phyloP scores from a whole-genome alignment of 495 filamentous ascomycete species.

The Stereocaulon alpinum region DNA sequence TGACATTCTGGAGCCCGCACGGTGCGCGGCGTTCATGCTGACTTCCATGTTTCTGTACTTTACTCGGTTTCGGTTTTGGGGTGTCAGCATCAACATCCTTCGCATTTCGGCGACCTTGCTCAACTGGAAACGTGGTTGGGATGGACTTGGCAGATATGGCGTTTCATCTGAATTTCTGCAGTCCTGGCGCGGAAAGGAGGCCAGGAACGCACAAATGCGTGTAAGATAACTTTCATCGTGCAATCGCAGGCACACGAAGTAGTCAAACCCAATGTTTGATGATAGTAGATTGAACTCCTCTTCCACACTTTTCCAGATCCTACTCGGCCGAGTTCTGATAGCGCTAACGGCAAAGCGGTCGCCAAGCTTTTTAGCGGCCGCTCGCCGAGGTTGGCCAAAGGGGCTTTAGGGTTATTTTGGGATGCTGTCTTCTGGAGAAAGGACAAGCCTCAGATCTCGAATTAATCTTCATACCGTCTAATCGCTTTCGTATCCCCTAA shows the following conservation, averaged over 20 bases:
- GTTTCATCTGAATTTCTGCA: too few species aligned
- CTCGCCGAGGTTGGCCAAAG: neutral
- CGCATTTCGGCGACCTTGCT: neutral
- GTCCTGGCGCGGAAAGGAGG: too few species aligned
- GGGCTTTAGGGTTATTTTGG: slow-evolving; percentile 3
- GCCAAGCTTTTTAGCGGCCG: neutral
- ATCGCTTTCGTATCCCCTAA: neutral
- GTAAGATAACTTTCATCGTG: too few species aligned
- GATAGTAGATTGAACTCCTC: too few species aligned
- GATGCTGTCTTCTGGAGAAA: neutral
- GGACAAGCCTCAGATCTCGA: neutral
- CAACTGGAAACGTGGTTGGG: neutral
- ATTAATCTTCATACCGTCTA: neutral
- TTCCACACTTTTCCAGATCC: too few species aligned
- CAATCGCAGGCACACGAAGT: too few species aligned
- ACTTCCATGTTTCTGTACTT: neutral
- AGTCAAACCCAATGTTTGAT: too few species aligned
- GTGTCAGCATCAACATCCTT: neutral
- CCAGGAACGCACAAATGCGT: too few species aligned
- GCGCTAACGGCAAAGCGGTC: neutral
- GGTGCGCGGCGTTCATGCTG: slow-evolving; percentile 3
- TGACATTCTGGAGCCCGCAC: neutral
- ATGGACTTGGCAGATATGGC: too few species aligned
- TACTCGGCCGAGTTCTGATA: neutral
- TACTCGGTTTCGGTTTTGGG: neutral